Percentiles rank a stretch among this genome's conserved stretches.
phyloP scores from a whole-genome alignment of 331 rosid species.

The Quercus phellos region DNA sequence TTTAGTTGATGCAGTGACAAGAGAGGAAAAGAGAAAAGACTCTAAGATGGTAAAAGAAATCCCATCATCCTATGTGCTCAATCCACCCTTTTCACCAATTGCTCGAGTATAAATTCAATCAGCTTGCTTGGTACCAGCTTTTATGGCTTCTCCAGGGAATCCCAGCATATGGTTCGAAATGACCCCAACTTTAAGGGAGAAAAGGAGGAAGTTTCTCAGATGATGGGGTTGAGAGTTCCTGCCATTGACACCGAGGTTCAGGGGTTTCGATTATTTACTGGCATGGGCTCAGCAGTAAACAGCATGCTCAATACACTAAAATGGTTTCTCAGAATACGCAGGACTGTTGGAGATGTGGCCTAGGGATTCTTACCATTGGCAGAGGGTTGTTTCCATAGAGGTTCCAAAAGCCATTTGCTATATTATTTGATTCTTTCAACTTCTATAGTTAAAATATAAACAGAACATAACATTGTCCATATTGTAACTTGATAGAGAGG shows the following conservation, averaged over 20 bases:
- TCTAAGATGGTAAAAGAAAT: slow-evolving; percentile 50
- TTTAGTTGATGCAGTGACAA: slow-evolving; percentile 50
- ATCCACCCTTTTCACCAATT: slow-evolving; percentile 86
- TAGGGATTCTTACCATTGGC: not conserved
- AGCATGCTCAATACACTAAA: slow-evolving; percentile 9
- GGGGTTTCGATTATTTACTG: not conserved
- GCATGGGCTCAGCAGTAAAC: not conserved
- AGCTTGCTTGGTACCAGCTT: slow-evolving; percentile 11
- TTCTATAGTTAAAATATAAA: slow-evolving; percentile 10
- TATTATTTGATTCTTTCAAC: slow-evolving; percentile 21
- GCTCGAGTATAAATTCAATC: slow-evolving; percentile 50
- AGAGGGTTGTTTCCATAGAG: slow-evolving; percentile 6
- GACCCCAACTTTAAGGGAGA: slow-evolving; percentile 7
- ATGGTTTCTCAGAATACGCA: not conserved
- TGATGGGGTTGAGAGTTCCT: slow-evolving; percentile 4
- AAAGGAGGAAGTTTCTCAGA: not conserved
- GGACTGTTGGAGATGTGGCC: slow-evolving; percentile 2
- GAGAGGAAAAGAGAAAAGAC: slow-evolving; percentile 47
- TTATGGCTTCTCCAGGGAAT: slow-evolving; percentile 12
- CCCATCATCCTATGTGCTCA: slow-evolving; percentile 48
- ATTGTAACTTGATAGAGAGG: slow-evolving; percentile 39
- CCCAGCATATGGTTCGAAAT: slow-evolving; percentile 4
- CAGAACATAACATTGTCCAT: slow-evolving; percentile 44
- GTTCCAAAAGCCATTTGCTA: slow-evolving; percentile 27
- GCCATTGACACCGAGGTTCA: not conserved